These are phyloP conservation scores for Paralagenidium karlingii DNA, from an alignment of 352 stramenopile species.

Conservation along the genomic window DNA sequence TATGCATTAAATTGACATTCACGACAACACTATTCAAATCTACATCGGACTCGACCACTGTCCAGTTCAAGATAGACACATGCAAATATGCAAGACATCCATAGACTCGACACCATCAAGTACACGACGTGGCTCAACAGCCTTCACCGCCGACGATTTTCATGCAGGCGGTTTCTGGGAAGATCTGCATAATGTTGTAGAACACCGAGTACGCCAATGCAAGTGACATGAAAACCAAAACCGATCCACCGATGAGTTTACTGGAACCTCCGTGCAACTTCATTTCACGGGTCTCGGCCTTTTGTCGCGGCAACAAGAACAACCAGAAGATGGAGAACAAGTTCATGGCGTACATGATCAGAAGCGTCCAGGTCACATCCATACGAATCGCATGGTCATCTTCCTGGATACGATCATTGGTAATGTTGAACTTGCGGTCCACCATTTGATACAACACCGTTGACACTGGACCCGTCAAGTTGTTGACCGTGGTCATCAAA, in stretches of 20 bases:
- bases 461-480: slow-evolving; percentile 38
- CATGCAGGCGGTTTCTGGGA: background rate
- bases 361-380: slow-evolving; percentile 38
- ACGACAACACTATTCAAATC: too few species aligned
- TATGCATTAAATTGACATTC: too few species aligned
- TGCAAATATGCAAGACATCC: too few species aligned
- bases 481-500: slow-evolving; percentile 52
- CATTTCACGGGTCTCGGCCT: slow-evolving; percentile 30
- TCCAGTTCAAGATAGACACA: too few species aligned
- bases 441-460: slow-evolving; percentile 38
- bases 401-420: slow-evolving; percentile 31
- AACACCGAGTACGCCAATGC: too few species aligned
- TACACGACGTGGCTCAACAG: too few species aligned
- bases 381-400: slow-evolving; percentile 39
- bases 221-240: slow-evolving; percentile 12
- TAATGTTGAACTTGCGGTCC: slow-evolving; percentile 40
- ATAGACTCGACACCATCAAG: too few species aligned
- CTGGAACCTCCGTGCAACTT: slow-evolving; percentile 20
- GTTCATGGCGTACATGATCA: slow-evolving; percentile 35
- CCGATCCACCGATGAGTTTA: slow-evolving; percentile 7
- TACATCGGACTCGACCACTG: too few species aligned
- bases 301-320: slow-evolving; percentile 42
- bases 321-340: slow-evolving; percentile 32
- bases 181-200: background rate
- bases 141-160: background rate